Base-by-base conservation (phyloP, 2,329 filamentous ascomycete species). In the Hypocrella siamensis region DNA sequence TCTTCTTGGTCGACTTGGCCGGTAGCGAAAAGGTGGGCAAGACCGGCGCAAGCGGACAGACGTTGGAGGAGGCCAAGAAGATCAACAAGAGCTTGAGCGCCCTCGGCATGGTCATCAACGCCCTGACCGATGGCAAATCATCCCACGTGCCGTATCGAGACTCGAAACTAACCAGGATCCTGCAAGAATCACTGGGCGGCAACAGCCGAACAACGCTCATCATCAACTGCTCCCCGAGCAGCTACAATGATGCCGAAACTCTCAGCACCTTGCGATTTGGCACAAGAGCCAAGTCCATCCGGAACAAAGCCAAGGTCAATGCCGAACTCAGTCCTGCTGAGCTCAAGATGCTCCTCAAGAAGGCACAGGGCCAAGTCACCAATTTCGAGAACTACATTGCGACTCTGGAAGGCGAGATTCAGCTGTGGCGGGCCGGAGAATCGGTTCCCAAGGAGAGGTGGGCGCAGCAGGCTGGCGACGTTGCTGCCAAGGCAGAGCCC, bases 241-340 rank as follows among this genome's bases (percentile, higher is more conserved):
- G 84, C 52, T 96, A 96, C 64, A 96, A 98, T 63, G 88, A 94
- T 59, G 75, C 78, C 33, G 90, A 98, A 61, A 96, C 90, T 0
- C 61, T 96, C 30, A 79, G 85, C 42, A 98, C 90, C 1, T 61
- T 98, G 38, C 75, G 86, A 28, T 98, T 96, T 51, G 90, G 90
- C 63, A 92, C 90, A 58, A 70, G 90, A 52, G 90, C 90, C 35
- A 98, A 98, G 65, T 82, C 84, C 0, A 98, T 98, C 65, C 94
- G 96, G 78, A 96, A 96, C 66, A 96, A 96, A 69, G 90, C 90
- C 57, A 98, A 96, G 78, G 80, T 98, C 70, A 98, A 98, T 52
- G 86, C 88, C 28, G 90, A 98, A 57, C 72, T 98, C 46, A 96
- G 88, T 48, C 90, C 90, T 28, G 75, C 85, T 10, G 90, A 98